A percentile compares a stretch with the other conserved stretches of the same genome.
Evolutionary conservation across 129 eudicot species (phyloP).

Genomic region (Pulicaria dysenterica): DNA sequence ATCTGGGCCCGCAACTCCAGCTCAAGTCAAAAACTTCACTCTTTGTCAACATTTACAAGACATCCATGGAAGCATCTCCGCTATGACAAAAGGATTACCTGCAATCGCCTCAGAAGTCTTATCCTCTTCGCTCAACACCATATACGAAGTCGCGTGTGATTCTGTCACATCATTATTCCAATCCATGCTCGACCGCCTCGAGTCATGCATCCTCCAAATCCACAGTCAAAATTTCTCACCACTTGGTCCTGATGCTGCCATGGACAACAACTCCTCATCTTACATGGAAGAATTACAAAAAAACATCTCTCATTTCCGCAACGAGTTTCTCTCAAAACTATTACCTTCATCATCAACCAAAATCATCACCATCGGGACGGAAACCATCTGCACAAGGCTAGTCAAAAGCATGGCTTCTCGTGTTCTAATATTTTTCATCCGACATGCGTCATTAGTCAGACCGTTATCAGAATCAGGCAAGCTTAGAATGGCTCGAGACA

Average conservation of each 20-base stretch:
- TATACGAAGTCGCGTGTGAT: slow-evolving; percentile 83
- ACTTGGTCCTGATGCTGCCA: slow-evolving; percentile 65
- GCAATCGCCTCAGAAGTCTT: slow-evolving; percentile 72
- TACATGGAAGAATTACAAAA: slow-evolving; percentile 95
- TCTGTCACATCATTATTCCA: slow-evolving; percentile 83
- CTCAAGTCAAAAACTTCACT: slow-evolving; percentile 81
- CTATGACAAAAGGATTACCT: slow-evolving; percentile 63
- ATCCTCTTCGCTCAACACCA: slow-evolving; percentile 70
- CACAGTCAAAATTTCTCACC: slow-evolving; percentile 80
- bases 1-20: slow-evolving; percentile 78
- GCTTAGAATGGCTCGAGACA: slow-evolving; percentile 91
- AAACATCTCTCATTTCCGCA: slow-evolving; percentile 69
- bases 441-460: slow-evolving; percentile 82
- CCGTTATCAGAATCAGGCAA: slow-evolving; percentile 94
- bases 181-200: slow-evolving; percentile 86
- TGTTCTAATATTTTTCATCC: slow-evolving; percentile 69
- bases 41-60: slow-evolving; percentile 91
- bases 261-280: slow-evolving; percentile 80
- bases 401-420: slow-evolving; percentile 93
- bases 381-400: slow-evolving; percentile 72
- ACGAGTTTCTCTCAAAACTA: slow-evolving; percentile 67
- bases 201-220: slow-evolving; percentile 77
- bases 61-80: slow-evolving; percentile 64
- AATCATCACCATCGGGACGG: slow-evolving; percentile 49
- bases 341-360: slow-evolving; percentile 71